phyloP scores from a whole-genome alignment of 176 grass and related monocot species.

The Oropetium thomaeum region DNA sequence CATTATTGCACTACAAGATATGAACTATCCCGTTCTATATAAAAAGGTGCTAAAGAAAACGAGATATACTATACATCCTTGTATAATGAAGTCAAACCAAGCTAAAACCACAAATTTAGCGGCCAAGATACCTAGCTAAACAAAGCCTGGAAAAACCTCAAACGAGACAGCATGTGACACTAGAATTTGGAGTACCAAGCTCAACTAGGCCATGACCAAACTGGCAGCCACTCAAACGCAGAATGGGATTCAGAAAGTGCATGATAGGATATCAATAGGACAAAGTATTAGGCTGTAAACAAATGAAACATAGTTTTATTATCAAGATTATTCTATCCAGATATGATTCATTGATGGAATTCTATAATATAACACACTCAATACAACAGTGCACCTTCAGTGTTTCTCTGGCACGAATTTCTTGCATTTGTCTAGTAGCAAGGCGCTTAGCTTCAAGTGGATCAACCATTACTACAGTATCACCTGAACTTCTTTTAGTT shows the following conservation, averaged over 20 bases:
- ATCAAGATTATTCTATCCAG: slow-evolving; percentile 15
- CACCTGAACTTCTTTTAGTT: slow-evolving; percentile 70
- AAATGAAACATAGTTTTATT: background rate
- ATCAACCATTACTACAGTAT: slow-evolving; percentile 85
- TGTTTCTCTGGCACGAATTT: slow-evolving; percentile 83
- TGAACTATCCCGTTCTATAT: background rate
- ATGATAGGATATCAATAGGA: background rate
- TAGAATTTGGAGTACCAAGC: background rate
- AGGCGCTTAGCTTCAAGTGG: slow-evolving; percentile 87
- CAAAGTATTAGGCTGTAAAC: background rate
- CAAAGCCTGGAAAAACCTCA: background rate
- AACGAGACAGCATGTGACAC: background rate
- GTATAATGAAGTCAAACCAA: background rate
- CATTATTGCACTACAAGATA: background rate
- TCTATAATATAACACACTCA: background rate
- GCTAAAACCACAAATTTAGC: background rate
- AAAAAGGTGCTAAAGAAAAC: background rate
- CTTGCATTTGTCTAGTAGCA: slow-evolving; percentile 87
- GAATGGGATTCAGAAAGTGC: background rate
- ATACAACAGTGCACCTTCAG: slow-evolving; percentile 49
- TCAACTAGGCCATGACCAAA: background rate
- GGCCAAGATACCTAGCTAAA: background rate
- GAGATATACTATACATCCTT: background rate
- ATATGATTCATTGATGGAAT: slow-evolving; percentile 17
- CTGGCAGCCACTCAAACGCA: background rate